phyloP scores from a whole-genome alignment of 192 early-diverging fungal genomes.

The Lunasporangiospora selenospora region DNA sequence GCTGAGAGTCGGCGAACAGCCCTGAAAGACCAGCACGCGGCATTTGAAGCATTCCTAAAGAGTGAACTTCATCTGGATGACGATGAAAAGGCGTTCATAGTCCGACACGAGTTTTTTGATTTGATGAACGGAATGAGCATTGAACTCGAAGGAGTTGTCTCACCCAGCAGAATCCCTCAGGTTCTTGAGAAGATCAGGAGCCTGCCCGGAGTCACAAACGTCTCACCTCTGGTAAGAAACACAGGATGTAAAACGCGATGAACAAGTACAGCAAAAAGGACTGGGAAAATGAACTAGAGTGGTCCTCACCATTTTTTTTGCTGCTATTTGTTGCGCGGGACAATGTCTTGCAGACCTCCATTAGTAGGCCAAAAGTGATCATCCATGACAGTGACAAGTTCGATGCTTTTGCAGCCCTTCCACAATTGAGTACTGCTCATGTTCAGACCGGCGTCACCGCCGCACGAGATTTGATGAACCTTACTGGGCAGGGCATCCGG shows the following conservation, averaged over 20 bases:
- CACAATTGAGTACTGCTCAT: conserved; percentile 48
- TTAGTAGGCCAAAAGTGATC: conserved; percentile 24
- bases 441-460: conserved; percentile 47
- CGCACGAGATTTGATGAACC: conserved; percentile 25
- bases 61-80: conserved; percentile 11
- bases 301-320: no score
- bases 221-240: conserved; percentile 34
- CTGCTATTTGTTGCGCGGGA: not conserved
- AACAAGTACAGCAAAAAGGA: no score
- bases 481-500: conserved; percentile 30
- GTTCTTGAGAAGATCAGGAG: conserved; percentile 21
- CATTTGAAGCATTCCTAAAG: conserved; percentile 3
- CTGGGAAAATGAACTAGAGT: no score
- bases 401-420: conserved; percentile 2
- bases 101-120: conserved; percentile 37
- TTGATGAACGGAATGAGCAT: conserved; percentile 38
- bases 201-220: conserved; percentile 18
- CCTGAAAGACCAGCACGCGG: conserved; percentile 12
- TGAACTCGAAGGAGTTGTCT: conserved; percentile 12
- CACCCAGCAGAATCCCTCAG: not conserved
- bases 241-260: no score
- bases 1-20: conserved; percentile 2
- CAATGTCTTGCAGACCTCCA: not conserved
- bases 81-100: no score
- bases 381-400: conserved; percentile 14